Evolutionary conservation across 2,329 filamentous ascomycete genomes (phyloP).

Genomic region (Microdochium bolleyi): DNA sequence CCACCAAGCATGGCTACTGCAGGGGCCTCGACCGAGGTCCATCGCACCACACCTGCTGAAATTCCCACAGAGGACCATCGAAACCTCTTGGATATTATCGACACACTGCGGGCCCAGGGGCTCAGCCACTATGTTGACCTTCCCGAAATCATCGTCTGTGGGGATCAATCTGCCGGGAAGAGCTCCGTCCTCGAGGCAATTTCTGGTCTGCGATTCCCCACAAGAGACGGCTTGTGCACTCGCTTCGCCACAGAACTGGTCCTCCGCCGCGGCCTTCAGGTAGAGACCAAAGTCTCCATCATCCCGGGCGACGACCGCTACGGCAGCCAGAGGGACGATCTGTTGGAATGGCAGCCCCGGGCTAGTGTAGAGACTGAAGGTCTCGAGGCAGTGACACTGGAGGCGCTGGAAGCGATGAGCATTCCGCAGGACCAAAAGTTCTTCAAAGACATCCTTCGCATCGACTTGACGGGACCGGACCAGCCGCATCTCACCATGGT

Average conservation of each 20-base stretch:
- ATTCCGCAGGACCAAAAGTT: conserved; percentile 29
- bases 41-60: not conserved
- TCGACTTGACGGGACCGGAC: conserved; percentile 38
- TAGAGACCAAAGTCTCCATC: conserved; percentile 27
- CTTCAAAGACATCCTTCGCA: conserved; percentile 34
- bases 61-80: not conserved
- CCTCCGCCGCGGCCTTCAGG: conserved; percentile 33
- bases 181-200: conserved; percentile 59
- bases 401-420: conserved; percentile 40
- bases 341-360: conserved; percentile 10
- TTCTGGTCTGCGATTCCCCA: conserved; percentile 51
- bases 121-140: conserved; percentile 29
- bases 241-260: conserved; percentile 56
- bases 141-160: conserved; percentile 47
- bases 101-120: conserved; percentile 26
- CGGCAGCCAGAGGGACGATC: conserved; percentile 12
- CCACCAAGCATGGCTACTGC: too few relatives aligned
- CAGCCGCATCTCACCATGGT: conserved; percentile 48
- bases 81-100: conserved; percentile 23
- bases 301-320: conserved; percentile 20
- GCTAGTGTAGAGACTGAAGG: conserved; percentile 17
- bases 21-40: not conserved
- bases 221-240: conserved; percentile 51
- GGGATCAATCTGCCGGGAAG: conserved; percentile 56
- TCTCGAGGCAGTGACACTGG: conserved; percentile 25